A percentile compares a stretch with the other conserved stretches of the same genome.
phyloP scores from a whole-genome alignment of 2,329 filamentous ascomycete genomes.

The Tolypocladium ophioglossoides region DNA sequence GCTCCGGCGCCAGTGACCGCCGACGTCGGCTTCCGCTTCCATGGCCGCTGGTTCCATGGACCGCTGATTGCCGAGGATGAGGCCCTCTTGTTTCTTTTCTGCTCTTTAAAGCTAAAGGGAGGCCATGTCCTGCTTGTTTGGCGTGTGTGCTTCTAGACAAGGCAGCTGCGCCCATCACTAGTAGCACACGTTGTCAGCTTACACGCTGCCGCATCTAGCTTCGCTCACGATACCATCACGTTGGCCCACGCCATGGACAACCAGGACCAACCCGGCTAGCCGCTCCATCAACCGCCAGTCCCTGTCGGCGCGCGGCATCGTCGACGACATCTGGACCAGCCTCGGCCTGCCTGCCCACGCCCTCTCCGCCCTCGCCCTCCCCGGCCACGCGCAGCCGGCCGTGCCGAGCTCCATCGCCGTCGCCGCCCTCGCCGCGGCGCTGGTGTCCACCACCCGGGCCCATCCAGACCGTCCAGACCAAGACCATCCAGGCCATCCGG shows the following conservation, averaged over 20 bases:
- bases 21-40: background rate
- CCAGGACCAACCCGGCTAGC: background rate
- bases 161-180: too few relatives aligned
- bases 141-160: too few relatives aligned
- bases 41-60: background rate
- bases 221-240: too few relatives aligned
- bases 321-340: background rate
- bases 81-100: background rate
- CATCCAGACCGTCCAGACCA: background rate
- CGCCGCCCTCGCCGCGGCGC: background rate
- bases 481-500: background rate
- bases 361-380: background rate
- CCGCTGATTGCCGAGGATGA: background rate
- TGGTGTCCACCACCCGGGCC: background rate
- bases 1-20: background rate
- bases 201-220: too few relatives aligned
- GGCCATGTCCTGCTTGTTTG: too few relatives aligned
- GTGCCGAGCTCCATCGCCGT: background rate
- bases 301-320: background rate
- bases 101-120: too few relatives aligned
- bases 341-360: background rate
- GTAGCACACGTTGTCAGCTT: too few relatives aligned
- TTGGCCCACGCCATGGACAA: too few relatives aligned
- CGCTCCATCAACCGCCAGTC: background rate
- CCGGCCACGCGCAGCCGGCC: background rate